Base-by-base conservation (phyloP, 768 basidiomycete genomes). In the Pisolithus orientalis region DNA sequence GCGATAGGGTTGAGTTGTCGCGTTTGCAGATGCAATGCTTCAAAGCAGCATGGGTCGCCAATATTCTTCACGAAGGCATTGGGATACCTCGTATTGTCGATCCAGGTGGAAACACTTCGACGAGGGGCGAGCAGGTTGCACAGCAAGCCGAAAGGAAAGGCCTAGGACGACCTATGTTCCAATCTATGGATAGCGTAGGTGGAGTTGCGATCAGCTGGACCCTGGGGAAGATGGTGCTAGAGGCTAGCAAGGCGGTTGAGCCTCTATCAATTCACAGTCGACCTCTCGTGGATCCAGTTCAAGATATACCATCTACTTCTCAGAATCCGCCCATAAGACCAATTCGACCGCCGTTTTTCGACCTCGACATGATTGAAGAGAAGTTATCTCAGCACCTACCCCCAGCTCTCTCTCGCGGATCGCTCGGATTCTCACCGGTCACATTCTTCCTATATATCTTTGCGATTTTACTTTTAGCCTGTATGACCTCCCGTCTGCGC, bases 141-240 rank as follows among this genome's bases (percentile, higher is more conserved):
- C 71, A 78, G 47, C 82, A 92, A 62, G 94, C 94, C 9, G 76
- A 78, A 54, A 78, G 77, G 68, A 96, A 96, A 67, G 90, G 91
- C 16, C 75, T 97, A 29, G 84, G 87, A 46, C 69, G 78, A 53
- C 87, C 91, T 7, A 74, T 80, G n/a, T 97, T 99, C 71, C 96
- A 97, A 69, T 90, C 87, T 39, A 73, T 94, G 70, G 92, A 97
- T 65, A 80, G 83, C n/a, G 87, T 99, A 29, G 86, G 84, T 34
- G 90, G 89, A 62, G 91, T 95, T 38, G 92, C 94, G 42, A 92
- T 99, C 62, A 92, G 84, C 61, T 99, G 96, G 96, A 97, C 96
- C 4, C 76, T 98, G 32, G 96, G 96, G 27, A 98, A 97, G 69
- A 98, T 98, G 94, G 95, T 98, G 0, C 78, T 97, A 27, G 95